Evolutionary conservation across 2,329 filamentous ascomycete genomes (phyloP), one percentile per base, ranked within the genome.

Genomic region (Nigrospora oryzae): DNA sequence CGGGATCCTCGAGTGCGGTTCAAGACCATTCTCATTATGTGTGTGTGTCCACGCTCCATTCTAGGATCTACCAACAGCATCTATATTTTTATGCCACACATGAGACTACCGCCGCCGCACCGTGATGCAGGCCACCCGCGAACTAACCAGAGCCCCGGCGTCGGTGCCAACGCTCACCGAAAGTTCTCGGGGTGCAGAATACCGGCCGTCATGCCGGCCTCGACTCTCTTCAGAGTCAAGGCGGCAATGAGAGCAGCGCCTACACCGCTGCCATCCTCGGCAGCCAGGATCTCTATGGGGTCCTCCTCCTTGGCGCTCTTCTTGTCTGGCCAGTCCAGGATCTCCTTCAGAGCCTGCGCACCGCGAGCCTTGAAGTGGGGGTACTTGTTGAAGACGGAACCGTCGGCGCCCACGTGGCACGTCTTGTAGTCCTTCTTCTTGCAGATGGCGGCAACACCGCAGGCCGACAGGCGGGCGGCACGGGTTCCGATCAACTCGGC

Each of bases 361-460:
- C 91, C 90, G 44, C 93, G 85, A 46, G 83, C 80, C 75, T 96
- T 96, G 79, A 98, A 98, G 69, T 95, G 86, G 12, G 93, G 93
- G 70, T 98, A 98, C 66, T 97, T 97, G 77, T 95, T 96, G 74
- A 98, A 98, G 44, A 98, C 91, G 15, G 88, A 95, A 34, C 93
- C 93, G 62, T 98, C 93, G 42, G 93, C 93, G 57, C 93, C 93
- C 36, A 98, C 93, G 65, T 97, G 93, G 71, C 88, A 95, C 34
- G 79, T 77, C 60, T 85, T 70, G 66, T 90, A 91, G 54, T 80
- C 78, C 79, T 96, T 97, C 83, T 97, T 97, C 71, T 84, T 94
- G 77, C 86, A 89, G 60, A 98, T 96, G 47, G 91, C 93, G 12
- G 91, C 89, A 44, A 98, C 88, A 68, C 93, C 93, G 60, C 93